Evolutionary conservation across 2,329 filamentous ascomycete genomes (phyloP).

Genomic region (Xylaria sp.): DNA sequence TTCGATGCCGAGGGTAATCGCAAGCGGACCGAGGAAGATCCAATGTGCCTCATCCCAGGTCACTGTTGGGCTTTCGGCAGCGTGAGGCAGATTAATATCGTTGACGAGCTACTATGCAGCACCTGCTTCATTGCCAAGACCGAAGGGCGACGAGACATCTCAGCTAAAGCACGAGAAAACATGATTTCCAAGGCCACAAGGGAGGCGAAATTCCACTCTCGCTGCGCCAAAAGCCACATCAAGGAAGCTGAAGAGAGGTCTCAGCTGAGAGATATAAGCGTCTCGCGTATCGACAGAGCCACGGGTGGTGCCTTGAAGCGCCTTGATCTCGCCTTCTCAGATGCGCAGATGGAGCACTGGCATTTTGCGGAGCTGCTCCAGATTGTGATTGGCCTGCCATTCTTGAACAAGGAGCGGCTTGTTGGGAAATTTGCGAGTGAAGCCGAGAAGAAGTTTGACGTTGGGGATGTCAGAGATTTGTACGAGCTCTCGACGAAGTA

Average conservation of each 20-base stretch:
- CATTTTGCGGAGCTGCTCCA: constrained; percentile 22
- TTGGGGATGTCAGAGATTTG: neutral
- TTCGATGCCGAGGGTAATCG: neutral
- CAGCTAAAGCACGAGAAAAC: neutral
- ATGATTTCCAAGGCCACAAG: neutral
- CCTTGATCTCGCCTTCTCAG: constrained; percentile 3
- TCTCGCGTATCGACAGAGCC: neutral
- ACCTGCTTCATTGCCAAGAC: neutral
- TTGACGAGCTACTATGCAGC: neutral
- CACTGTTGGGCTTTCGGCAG: constrained; percentile 10
- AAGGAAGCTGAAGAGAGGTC: constrained; percentile 1
- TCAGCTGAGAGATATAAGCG: neutral
- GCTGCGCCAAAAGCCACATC: neutral
- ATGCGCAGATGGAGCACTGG: neutral
- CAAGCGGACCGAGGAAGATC: neutral
- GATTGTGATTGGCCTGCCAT: constrained; percentile 4
- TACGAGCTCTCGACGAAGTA: neutral
- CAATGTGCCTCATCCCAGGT: constrained; percentile 2
- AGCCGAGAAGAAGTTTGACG: constrained; percentile 10
- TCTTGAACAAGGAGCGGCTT: constrained; percentile 9
- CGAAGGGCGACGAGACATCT: neutral
- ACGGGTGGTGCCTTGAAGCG: constrained; percentile 1
- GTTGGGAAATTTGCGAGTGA: constrained; percentile 11
- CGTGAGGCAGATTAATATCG: neutral
- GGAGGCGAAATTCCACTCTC: neutral